Percentiles rank a stretch among this genome's conserved stretches.
Evolutionary conservation across 2,329 filamentous ascomycete species (phyloP).

Genomic region (Colletotrichum sp.): DNA sequence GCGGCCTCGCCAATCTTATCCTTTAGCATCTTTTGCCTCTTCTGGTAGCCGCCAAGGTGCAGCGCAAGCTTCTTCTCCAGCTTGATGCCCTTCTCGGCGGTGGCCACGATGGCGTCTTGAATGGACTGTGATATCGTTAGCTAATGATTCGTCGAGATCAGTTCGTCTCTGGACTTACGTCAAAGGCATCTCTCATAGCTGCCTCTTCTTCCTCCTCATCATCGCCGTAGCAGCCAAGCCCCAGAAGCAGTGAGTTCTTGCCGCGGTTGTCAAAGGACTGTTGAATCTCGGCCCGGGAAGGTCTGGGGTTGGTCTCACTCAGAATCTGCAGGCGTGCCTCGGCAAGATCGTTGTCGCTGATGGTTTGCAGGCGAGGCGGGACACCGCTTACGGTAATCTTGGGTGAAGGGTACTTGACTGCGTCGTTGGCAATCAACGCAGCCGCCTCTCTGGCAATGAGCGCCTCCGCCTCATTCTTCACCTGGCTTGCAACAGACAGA

Average conservation of each 20-base stretch:
- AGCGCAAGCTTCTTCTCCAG: conserved; percentile 92
- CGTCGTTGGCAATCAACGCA: conserved; percentile 81
- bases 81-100: conserved; percentile 83
- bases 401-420: conserved; percentile 73
- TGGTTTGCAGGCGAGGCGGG: conserved; percentile 61
- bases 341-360: conserved; percentile 75
- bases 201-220: conserved; percentile 71
- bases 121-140: conserved; percentile 56
- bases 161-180: conserved; percentile 54
- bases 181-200: conserved; percentile 73
- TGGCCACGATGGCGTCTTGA: conserved; percentile 74
- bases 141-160: background rate
- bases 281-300: conserved; percentile 56
- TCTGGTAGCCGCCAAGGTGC: conserved; percentile 88
- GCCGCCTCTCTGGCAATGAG: conserved; percentile 81
- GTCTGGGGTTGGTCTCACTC: conserved; percentile 65
- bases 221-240: conserved; percentile 80
- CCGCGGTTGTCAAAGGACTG: conserved; percentile 58
- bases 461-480: conserved; percentile 68
- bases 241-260: conserved; percentile 69
- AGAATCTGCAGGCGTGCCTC: conserved; percentile 80
- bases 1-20: conserved; percentile 81
- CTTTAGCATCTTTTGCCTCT: conserved; percentile 79
- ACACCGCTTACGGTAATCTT: conserved; percentile 69
- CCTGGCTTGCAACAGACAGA: conserved; percentile 59